These are phyloP conservation scores for Starmerella sirachaensis DNA, from an alignment of 805 yeast species.

Conservation along the genomic window DNA sequence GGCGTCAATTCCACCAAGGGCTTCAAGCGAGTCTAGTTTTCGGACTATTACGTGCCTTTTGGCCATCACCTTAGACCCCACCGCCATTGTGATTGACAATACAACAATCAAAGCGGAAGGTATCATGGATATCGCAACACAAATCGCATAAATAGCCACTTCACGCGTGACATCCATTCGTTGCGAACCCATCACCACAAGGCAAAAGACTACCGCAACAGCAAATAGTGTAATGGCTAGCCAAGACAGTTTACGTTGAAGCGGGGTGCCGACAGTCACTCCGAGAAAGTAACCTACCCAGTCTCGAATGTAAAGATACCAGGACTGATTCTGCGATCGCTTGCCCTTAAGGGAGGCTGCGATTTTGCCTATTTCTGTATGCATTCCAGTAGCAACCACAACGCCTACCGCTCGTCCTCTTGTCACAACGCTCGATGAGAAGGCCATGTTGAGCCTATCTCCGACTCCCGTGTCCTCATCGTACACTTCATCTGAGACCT, in stretches of 20 bases:
- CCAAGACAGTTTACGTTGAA: constrained; percentile 62
- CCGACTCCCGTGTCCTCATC: constrained; percentile 37
- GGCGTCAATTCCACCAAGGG: constrained; percentile 66
- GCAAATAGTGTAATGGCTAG: constrained; percentile 60
- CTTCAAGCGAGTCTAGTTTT: constrained; percentile 66
- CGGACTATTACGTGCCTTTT: constrained; percentile 58
- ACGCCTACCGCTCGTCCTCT: constrained; percentile 68
- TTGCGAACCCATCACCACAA: constrained; percentile 79
- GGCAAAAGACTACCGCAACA: constrained; percentile 75
- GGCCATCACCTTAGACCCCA: constrained; percentile 67
- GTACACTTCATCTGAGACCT: constrained; percentile 37
- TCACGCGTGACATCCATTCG: constrained; percentile 59
- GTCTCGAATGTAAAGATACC: constrained; percentile 39
- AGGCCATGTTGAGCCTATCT: constrained; percentile 62
- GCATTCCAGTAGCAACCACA: constrained; percentile 54
- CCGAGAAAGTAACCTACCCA: constrained; percentile 61
- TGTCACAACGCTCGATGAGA: constrained; percentile 53
- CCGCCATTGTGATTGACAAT: constrained; percentile 75
- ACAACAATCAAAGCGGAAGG: constrained; percentile 73
- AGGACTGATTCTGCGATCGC: constrained; percentile 33
- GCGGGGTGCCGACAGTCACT: constrained; percentile 66
- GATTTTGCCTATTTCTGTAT: constrained; percentile 64
- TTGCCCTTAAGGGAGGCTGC: constrained; percentile 45
- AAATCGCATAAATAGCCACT: constrained; percentile 80
- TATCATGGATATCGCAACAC: constrained; percentile 72